phyloP scores from a whole-genome alignment of 805 yeast species.

The Saturnispora ahearnii region DNA sequence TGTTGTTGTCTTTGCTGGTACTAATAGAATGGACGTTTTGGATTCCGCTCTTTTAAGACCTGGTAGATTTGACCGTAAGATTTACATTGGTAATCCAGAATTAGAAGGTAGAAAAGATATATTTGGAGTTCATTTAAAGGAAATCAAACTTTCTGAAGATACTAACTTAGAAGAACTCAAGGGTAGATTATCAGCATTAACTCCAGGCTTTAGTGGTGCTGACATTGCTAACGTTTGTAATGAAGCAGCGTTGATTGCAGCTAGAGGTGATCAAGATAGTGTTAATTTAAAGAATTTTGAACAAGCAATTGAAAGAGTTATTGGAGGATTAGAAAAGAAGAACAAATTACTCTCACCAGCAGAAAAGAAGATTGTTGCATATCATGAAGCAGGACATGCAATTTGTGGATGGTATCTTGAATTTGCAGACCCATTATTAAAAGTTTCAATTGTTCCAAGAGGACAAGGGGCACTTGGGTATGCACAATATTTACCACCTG shows the following conservation, averaged over 20 bases:
- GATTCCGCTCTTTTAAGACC: constrained; percentile 90
- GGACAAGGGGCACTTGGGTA: constrained; percentile 95
- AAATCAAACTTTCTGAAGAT: constrained; percentile 41
- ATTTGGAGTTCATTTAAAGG: constrained; percentile 67
- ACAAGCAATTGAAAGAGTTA: constrained; percentile 86
- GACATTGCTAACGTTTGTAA: constrained; percentile 93
- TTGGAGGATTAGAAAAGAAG: constrained; percentile 89
- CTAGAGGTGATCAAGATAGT: constrained; percentile 55
- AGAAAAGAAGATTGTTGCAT: constrained; percentile 80
- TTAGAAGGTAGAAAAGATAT: constrained; percentile 83
- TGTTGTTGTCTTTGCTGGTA: constrained; percentile 90
- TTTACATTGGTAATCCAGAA: constrained; percentile 79
- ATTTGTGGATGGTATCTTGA: constrained; percentile 89
- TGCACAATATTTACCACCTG: constrained; percentile 90
- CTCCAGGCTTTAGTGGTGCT: constrained; percentile 95
- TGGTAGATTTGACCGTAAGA: constrained; percentile 89
- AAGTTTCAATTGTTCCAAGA: constrained; percentile 91
- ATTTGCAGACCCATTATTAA: constrained; percentile 82
- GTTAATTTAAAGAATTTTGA: constrained; percentile 74
- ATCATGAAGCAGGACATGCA: constrained; percentile 96
- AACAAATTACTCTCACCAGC: constrained; percentile 69
- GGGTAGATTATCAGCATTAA: constrained; percentile 81
- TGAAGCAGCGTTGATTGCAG: constrained; percentile 91
- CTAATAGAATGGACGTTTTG: constrained; percentile 84
- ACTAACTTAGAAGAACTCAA: constrained; percentile 50